phyloP scores from a whole-genome alignment of 2,329 filamentous ascomycete genomes.

The Knufia petricola region DNA sequence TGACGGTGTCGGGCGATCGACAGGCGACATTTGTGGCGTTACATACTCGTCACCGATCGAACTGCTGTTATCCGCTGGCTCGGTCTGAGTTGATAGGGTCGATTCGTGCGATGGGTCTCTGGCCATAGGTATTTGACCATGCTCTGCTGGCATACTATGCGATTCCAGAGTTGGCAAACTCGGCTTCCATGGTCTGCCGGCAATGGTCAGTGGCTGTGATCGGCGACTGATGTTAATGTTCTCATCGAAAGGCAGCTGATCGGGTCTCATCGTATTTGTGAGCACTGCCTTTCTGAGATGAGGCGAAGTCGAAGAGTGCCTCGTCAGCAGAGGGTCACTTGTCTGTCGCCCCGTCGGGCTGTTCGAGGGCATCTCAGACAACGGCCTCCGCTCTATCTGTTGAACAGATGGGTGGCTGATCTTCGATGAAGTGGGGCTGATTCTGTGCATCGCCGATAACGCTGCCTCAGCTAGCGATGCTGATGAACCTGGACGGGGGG shows the following conservation, averaged over 20 bases:
- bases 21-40: slow-evolving; percentile 6
- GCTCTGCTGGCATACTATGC: slow-evolving; percentile 20
- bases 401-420: slow-evolving; percentile 15
- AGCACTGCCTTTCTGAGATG: slow-evolving; percentile 15
- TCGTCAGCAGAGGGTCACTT: slow-evolving; percentile 13
- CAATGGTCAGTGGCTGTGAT: neutral
- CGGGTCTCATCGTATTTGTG: slow-evolving; percentile 13
- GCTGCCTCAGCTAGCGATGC: slow-evolving; percentile 32
- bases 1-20: neutral
- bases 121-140: slow-evolving; percentile 26
- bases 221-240: slow-evolving; percentile 14
- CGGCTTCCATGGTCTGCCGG: slow-evolving; percentile 3
- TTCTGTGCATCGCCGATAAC: slow-evolving; percentile 31
- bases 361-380: slow-evolving; percentile 25
- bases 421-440: slow-evolving; percentile 27
- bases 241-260: slow-evolving; percentile 12
- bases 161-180: slow-evolving; percentile 6
- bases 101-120: slow-evolving; percentile 24
- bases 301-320: slow-evolving; percentile 16
- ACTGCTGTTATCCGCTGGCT: slow-evolving; percentile 15
- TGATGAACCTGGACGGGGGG: slow-evolving; percentile 19
- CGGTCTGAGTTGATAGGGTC: slow-evolving; percentile 23
- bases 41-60: slow-evolving; percentile 1
- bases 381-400: slow-evolving; percentile 9
- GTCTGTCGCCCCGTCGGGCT: slow-evolving; percentile 24